Base-by-base conservation (phyloP, 441 rosid genomes). In the Eutrema salsugineum region DNA sequence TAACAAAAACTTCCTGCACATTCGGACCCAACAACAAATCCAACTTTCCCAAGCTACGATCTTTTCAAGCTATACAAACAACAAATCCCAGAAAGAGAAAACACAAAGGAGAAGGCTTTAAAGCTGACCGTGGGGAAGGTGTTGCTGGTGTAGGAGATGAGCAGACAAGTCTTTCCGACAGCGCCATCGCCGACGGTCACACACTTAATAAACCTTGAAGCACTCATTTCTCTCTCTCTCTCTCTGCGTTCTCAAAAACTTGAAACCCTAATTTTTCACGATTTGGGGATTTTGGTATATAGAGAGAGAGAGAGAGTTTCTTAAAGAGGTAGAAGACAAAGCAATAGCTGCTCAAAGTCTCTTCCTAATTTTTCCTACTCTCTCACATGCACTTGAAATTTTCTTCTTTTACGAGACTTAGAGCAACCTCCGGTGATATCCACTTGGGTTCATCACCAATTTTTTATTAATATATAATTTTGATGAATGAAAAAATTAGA, bases 111-210 rank as follows among this genome's bases (percentile, higher is more conserved):
- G 27, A 28, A 11, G 22, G 10, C 42, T 19, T 36, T 54, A 66
- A 12, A 68, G 42, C 83, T 75, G 49, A 91, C 96, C 70, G 94
- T 91, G 12, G 97, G 95, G 79, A 89, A 60, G 24, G 65, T 60
- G 65, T 60, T 60, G 49, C 50, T 60, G 7, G 65, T 60, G 65
- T 60, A 60, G 77, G 94, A 91, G 73, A 91, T 89, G 59, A 91
- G 96, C 91, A 91, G 83, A 83, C 97, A 91, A 43, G 97, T 91
- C 79, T 91, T 91, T 66, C 97, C 94, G 46, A 91, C 97, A 67
- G 96, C 97, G n/a, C 96, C 94, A 58, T 91, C 97, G 11, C 96
- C 94, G 70, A 91, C 94, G 1, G 97, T 91, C 59, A 89, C 97
- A 77, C 97, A 89, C 83, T 91, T 91, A 14, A 91, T 91, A 87